These are phyloP conservation scores for Lunularia cruciata DNA, from an alignment of 225 moss, liverwort and hornwort genomes.

Conservation along the genomic window DNA sequence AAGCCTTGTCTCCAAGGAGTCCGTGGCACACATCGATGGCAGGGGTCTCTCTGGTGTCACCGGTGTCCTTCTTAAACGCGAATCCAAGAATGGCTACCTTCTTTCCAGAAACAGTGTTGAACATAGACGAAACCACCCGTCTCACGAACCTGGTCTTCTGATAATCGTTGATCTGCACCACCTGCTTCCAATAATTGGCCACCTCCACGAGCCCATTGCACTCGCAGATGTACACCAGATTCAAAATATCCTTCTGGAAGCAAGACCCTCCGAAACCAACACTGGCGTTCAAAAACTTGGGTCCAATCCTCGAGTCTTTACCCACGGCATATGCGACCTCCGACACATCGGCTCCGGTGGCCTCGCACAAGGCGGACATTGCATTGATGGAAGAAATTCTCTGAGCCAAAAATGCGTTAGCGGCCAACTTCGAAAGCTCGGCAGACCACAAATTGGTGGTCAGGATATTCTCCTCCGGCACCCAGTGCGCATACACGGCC, in stretches of 20 bases:
- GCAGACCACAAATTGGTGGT: constrained; percentile 89
- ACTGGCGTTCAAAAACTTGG: constrained; percentile 69
- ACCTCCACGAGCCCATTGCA: constrained; percentile 80
- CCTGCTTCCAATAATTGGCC: constrained; percentile 84
- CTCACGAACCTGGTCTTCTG: constrained; percentile 83
- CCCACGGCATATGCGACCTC: constrained; percentile 78
- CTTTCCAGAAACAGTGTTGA: constrained; percentile 80
- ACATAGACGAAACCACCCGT: constrained; percentile 85
- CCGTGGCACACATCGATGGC: constrained; percentile 87
- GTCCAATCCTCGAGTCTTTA: constrained; percentile 70
- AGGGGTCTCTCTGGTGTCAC: constrained; percentile 72
- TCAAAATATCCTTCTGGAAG: constrained; percentile 84
- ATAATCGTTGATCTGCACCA: constrained; percentile 82
- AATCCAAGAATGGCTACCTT: constrained; percentile 78
- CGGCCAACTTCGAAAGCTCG: constrained; percentile 84
- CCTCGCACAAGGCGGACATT: constrained; percentile 75
- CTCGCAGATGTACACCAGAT: constrained; percentile 86
- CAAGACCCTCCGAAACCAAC: constrained; percentile 85
- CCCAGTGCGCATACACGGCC: constrained; percentile 90
- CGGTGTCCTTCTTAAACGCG: constrained; percentile 82
- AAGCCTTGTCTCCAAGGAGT: constrained; percentile 68
- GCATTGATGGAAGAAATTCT: constrained; percentile 76
- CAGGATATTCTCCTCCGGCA: constrained; percentile 70
- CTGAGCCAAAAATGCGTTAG: constrained; percentile 79
- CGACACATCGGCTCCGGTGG: constrained; percentile 76